Conservation (phyloP, 371 early-diverging fungal species). For the Rhizopus sp. region DNA sequence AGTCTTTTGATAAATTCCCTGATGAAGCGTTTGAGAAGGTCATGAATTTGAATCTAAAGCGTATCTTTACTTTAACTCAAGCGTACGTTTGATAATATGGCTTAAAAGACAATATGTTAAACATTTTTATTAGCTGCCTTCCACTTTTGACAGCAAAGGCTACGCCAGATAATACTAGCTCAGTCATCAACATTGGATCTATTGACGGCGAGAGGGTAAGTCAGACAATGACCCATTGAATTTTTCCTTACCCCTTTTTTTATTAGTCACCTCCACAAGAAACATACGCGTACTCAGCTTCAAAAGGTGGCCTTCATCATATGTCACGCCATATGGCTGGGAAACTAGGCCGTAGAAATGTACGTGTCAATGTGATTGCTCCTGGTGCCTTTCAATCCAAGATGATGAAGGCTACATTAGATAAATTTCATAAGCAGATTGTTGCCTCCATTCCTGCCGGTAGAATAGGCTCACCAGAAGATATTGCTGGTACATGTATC, state of each 20-base stretch:
- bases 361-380: conserved; percentile 87
- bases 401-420: conserved; percentile 85
- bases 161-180: conserved; percentile 38
- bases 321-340: conserved; percentile 68
- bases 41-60: conserved; percentile 84
- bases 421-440: conserved; percentile 58
- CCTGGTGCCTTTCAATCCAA: conserved; percentile 88
- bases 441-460: conserved; percentile 62
- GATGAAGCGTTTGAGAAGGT: conserved; percentile 74
- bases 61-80: conserved; percentile 80
- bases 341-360: conserved; percentile 57
- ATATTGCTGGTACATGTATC: conserved; percentile 86
- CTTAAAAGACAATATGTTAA: background rate
- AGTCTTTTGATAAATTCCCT: conserved; percentile 58
- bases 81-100: conserved; percentile 48
- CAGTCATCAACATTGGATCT: conserved; percentile 69
- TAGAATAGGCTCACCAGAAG: conserved; percentile 79
- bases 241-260: conserved; percentile 31
- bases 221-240: conserved; percentile 54
- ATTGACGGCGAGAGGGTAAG: conserved; percentile 69
- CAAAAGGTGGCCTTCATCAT: conserved; percentile 81
- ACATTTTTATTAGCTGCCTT: conserved; percentile 52
- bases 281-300: conserved; percentile 77
- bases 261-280: conserved; percentile 47
- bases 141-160: conserved; percentile 72